Base-by-base conservation (phyloP, 257 asterid species). In the Capsicum pubescens region DNA sequence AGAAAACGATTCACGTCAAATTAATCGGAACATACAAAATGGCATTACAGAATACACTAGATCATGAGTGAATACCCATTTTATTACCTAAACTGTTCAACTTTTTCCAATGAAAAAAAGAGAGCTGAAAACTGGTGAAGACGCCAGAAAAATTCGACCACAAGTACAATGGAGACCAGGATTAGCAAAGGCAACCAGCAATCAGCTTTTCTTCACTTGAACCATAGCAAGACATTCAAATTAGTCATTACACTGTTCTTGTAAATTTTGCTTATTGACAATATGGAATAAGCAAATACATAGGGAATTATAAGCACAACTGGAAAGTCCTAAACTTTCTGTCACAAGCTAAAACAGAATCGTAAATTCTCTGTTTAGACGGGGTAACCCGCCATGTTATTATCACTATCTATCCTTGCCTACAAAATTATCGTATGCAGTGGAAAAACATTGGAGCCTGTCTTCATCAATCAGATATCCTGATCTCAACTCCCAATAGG, bases 401-500 rank as follows among this genome's bases (percentile, higher is more conserved):
- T 77, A 36, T 78, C 78, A 61, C 26, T 83, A 55, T 82, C 90
- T 86, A 88, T 83, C 83, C 84, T 86, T 64, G 91, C 86, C 91
- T 83, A 85, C 91, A 88, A 92, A 90, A 92, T 89, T 83, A 86
- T 84, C 88, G 80, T 69, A 80, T 83, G 58, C 81, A 67, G 79
- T 17, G 83, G 84, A 83, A 70, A 84, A 72, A 79, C 67, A 67
- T 44, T 77, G 71, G 72, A 86, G 84, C 86, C 83, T 67, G 85
- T 77, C 86, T 35, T 52, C 84, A 82, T 95, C 92, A 95, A 86
- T 95, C 98, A 46, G 98, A 92, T 84, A 94, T 95, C 83, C 94
- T 91, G 86, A 94, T 89, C 88, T 95, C 97, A 68, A 94, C 97
- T n/a, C 98, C 97, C 63, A 95, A 88, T 13, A 92, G 82, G 87